phyloP scores from a whole-genome alignment of 192 early-diverging fungal species.

The Coemansia sp. region DNA sequence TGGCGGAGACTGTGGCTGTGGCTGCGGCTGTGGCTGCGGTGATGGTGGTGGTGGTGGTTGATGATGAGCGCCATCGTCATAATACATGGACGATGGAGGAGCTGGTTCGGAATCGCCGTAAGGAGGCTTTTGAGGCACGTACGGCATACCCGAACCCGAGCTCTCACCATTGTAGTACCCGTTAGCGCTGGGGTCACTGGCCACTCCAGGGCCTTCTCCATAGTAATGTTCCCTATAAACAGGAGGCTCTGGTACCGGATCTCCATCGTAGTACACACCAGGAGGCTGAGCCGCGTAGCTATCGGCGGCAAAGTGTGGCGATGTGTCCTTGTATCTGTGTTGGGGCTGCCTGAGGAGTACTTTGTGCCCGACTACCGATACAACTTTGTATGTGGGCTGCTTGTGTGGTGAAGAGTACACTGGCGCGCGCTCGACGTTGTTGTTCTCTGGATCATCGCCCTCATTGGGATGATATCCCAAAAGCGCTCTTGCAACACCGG shows the following conservation, averaged over 20 bases:
- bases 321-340: background rate
- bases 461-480: background rate
- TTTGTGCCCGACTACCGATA: conserved; percentile 4
- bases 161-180: conserved; percentile 10
- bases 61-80: background rate
- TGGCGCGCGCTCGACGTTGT: background rate
- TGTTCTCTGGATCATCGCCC: background rate
- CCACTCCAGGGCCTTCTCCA: background rate
- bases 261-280: background rate
- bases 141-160: background rate
- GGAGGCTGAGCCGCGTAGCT: conserved; percentile 1
- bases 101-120: background rate
- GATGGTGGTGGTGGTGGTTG: background rate
- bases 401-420: background rate
- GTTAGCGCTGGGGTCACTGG: background rate
- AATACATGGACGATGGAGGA: background rate
- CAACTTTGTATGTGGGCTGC: background rate
- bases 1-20: background rate
- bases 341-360: background rate
- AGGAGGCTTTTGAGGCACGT: background rate
- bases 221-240: background rate
- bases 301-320: background rate
- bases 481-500: conserved; percentile 6
- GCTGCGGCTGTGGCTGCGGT: too few species aligned
- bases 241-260: background rate